Evolutionary conservation across 306 rosid species (phyloP).

Genomic region (Begonia loranthoides): DNA sequence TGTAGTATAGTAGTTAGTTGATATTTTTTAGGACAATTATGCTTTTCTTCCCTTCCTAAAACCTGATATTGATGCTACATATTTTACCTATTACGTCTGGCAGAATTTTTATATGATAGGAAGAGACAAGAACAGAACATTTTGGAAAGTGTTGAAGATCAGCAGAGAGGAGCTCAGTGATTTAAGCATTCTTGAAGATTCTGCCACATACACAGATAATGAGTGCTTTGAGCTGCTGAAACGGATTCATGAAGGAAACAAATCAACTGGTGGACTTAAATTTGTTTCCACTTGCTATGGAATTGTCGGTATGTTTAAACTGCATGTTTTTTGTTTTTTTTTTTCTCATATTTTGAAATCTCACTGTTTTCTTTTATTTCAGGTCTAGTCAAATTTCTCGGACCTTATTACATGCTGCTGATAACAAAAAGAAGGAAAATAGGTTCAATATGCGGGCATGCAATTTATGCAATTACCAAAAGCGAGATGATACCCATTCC

Average conservation of each 20-base stretch:
- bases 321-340: slow-evolving; percentile 4
- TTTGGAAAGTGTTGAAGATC: slow-evolving; percentile 84
- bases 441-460: slow-evolving; percentile 76
- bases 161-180: slow-evolving; percentile 65
- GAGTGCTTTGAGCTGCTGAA: slow-evolving; percentile 78
- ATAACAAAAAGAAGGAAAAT: slow-evolving; percentile 82
- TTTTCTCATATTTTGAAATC: slow-evolving; percentile 2
- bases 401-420: slow-evolving; percentile 85
- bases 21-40: no score
- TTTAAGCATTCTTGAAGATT: slow-evolving; percentile 58
- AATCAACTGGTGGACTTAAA: slow-evolving; percentile 85
- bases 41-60: no score
- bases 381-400: slow-evolving; percentile 91
- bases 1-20: no score
- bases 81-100: slow-evolving; percentile 16
- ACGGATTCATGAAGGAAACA: slow-evolving; percentile 85
- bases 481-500: slow-evolving; percentile 86
- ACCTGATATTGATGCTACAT: slow-evolving; percentile 3
- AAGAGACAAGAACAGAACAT: slow-evolving; percentile 72
- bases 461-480: slow-evolving; percentile 63
- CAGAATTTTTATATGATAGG: slow-evolving; percentile 94
- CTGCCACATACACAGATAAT: slow-evolving; percentile 46
- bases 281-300: slow-evolving; percentile 78
- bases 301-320: slow-evolving; percentile 56
- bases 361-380: slow-evolving; percentile 11